Percentiles rank a stretch among this genome's conserved stretches.
Evolutionary conservation across 148 eudicot genomes (phyloP).

Genomic region (Fagopyrum homotropicum): DNA sequence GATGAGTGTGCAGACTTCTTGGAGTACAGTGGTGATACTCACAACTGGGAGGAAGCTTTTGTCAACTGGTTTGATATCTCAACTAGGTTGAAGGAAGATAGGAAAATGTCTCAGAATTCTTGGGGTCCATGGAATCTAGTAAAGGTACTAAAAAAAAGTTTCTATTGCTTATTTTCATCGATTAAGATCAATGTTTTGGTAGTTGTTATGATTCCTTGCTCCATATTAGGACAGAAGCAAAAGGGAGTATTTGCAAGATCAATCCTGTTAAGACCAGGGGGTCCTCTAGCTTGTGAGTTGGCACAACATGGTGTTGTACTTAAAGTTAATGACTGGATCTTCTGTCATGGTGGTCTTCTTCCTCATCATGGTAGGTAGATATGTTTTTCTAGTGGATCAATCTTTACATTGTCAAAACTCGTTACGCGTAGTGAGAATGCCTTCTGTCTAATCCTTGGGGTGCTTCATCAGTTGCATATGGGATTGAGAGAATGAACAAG

Average conservation of each 20-base stretch:
- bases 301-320: conserved; percentile 84
- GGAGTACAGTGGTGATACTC: conserved; percentile 67
- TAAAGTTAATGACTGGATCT: conserved; percentile 88
- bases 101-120: conserved; percentile 34
- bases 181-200: not conserved
- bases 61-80: conserved; percentile 61
- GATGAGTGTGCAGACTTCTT: conserved; percentile 83
- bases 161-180: not conserved
- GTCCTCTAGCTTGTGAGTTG: conserved; percentile 82
- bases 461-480: conserved; percentile 59
- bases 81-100: conserved; percentile 49
- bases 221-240: conserved; percentile 92
- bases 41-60: conserved; percentile 84
- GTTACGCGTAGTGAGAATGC: not conserved
- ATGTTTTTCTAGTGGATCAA: not conserved
- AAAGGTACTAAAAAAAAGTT: conserved; percentile 46
- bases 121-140: conserved; percentile 90
- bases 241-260: conserved; percentile 88
- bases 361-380: conserved; percentile 80
- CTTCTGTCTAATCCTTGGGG: not conserved
- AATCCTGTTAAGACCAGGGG: conserved; percentile 78
- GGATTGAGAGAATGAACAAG: conserved; percentile 78
- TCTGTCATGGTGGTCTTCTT: conserved; percentile 98
- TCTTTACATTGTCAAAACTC: not conserved
- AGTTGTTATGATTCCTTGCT: conserved; percentile 26